Evolutionary conservation across 1,284 basidiomycete genomes (phyloP), one percentile per base, ranked within the genome.

Genomic region (Naganishia albida): DNA sequence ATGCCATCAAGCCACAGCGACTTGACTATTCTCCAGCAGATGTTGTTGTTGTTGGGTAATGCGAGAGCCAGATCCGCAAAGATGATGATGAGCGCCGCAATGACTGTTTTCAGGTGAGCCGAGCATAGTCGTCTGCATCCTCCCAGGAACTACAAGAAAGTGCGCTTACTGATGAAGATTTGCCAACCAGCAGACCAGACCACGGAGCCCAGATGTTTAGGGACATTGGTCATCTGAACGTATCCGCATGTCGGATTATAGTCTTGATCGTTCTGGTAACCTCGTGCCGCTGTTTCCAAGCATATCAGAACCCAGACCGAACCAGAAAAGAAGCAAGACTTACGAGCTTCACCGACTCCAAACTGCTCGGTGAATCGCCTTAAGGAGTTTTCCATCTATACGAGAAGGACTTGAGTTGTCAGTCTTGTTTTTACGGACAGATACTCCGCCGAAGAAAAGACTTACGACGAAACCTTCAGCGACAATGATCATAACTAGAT

Each of bases 191-290:
- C 18, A 20, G 60, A 20, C 54, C 42, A 63, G 16, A 64, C 48
- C 55, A 63, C 50, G 15, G 59, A 59, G 20, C 67, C 51, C 42
- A 64, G 39, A 52, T 65, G 64, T 59, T 71, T 73, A 1, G 72
- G 72, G 4, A 70, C 70, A 48, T 71, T 72, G 3, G 71, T 72
- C 39, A 66, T 68, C 18, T 53, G 64, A 2, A 73, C 71, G 53
- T 70, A 70, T 4, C 72, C 72, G 30, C 67, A 68, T 50, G 66
- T 69, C 3, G 64, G 51, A 23, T 70, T 68, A 23, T 68, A 60
- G 23, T 60, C 69, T 15, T 57, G 26, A 55, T 71, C 64, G 30
- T 49, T 59, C n/a, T 52, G 50, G 25, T 54, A 72, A 16, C 68
- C 67, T 49, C 62, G 63, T 0, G 69, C 43, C n/a, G 67, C 72